Evolutionary conservation across 345 rosid species (phyloP).

Genomic region (Cochlearia excelsa): DNA sequence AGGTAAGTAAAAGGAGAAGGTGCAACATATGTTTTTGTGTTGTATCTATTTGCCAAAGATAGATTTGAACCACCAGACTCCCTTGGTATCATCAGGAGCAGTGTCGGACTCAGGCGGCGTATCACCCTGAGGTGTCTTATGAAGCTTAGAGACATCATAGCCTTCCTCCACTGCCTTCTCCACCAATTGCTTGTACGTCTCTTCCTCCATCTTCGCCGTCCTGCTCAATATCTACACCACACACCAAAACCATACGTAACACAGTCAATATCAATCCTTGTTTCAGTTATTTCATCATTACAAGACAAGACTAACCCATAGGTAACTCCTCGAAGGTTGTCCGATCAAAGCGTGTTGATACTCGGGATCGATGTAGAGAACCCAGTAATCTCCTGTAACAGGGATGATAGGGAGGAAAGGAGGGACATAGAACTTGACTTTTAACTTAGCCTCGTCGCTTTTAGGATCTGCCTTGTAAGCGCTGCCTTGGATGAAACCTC

Average conservation of each 20-base stretch:
- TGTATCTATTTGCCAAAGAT: conserved; percentile 46
- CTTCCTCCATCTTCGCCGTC: conserved; percentile 53
- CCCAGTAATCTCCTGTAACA: conserved; percentile 83
- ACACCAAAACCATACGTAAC: not conserved
- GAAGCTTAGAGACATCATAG: conserved; percentile 72
- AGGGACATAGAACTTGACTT: conserved; percentile 85
- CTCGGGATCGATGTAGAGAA: conserved; percentile 58
- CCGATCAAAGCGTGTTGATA: conserved; percentile 72
- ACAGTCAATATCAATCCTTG: not conserved
- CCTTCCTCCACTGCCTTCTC: conserved; percentile 59
- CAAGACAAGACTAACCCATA: conserved; percentile 48
- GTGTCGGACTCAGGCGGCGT: conserved; percentile 54
- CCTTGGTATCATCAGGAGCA: conserved; percentile 61
- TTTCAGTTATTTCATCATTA: too few species aligned
- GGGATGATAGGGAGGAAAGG: conserved; percentile 85
- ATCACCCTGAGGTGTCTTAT: conserved; percentile 70
- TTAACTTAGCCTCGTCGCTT: conserved; percentile 86
- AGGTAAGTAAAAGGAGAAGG: not conserved
- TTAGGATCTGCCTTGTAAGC: conserved; percentile 76
- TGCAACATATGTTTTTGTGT: not conserved
- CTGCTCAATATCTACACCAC: conserved; percentile 64
- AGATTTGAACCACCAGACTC: conserved; percentile 92
- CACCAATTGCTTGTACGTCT: conserved; percentile 53
- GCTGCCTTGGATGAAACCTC: conserved; percentile 59
- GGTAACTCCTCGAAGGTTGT: conserved; percentile 63